phyloP scores from a whole-genome alignment of 140 eudicot genomes.

The Bidens hawaiensis region DNA sequence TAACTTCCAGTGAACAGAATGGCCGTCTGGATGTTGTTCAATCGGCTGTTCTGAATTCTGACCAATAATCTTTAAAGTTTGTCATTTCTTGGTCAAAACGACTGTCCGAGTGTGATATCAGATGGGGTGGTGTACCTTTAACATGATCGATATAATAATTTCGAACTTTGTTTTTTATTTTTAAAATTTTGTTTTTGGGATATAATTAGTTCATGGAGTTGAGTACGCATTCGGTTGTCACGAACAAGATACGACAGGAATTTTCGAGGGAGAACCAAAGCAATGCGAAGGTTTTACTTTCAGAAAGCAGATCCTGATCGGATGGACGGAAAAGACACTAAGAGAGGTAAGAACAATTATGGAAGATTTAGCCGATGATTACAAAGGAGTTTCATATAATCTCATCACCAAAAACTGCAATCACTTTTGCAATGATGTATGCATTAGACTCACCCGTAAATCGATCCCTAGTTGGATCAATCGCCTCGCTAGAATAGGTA shows the following conservation, averaged over 20 bases:
- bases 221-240: slow-evolving; percentile 96
- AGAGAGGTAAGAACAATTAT: slow-evolving; percentile 52
- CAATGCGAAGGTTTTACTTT: slow-evolving; percentile 80
- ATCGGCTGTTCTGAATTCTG: no score
- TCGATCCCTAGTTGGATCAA: slow-evolving; percentile 86
- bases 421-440: slow-evolving; percentile 84
- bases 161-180: no score
- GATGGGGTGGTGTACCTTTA: no score
- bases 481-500: slow-evolving; percentile 89
- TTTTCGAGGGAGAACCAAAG: slow-evolving; percentile 81
- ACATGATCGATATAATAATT: no score
- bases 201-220: slow-evolving; percentile 74
- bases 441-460: slow-evolving; percentile 62
- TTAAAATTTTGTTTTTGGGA: not conserved
- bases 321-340: slow-evolving; percentile 62
- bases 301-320: slow-evolving; percentile 63
- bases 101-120: no score
- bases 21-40: no score
- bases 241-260: slow-evolving; percentile 73
- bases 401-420: slow-evolving; percentile 86
- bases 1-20: no score
- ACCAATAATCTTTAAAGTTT: no score
- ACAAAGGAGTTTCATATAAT: slow-evolving; percentile 76
- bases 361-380: slow-evolving; percentile 64
- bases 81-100: no score